Evolutionary conservation across 108 stramenopile genomes (phyloP).

Genomic region (Fragilaria radians): DNA sequence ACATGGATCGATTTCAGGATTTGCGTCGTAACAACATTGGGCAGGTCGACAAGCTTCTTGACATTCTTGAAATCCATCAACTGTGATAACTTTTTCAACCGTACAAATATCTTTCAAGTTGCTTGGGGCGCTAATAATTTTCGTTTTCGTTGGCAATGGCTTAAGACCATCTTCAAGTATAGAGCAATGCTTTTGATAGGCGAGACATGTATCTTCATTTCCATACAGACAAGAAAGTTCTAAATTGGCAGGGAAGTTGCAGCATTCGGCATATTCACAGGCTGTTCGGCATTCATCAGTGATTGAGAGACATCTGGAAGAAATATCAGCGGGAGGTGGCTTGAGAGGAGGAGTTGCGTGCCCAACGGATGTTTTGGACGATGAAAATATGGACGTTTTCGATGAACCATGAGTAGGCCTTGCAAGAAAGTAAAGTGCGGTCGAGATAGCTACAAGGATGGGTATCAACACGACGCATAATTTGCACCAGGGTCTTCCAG

Average conservation of each 20-base stretch:
- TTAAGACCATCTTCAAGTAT: not conserved
- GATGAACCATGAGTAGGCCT: too few relatives aligned
- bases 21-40: constrained; percentile 16
- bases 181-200: constrained; percentile 14
- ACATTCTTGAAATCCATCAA: constrained; percentile 5
- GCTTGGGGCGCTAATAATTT: not conserved
- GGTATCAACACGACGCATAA: not conserved
- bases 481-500: not conserved
- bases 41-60: constrained; percentile 10
- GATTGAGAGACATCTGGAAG: not conserved
- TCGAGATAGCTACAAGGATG: not conserved
- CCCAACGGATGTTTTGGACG: not conserved
- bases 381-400: not conserved
- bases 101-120: constrained; percentile 6
- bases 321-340: not conserved
- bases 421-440: not conserved
- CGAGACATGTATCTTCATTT: constrained; percentile 15
- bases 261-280: constrained; percentile 27
- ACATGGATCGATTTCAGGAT: constrained; percentile 4
- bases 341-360: not conserved
- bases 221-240: constrained; percentile 18
- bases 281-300: constrained; percentile 7
- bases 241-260: constrained; percentile 10
- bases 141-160: not conserved
- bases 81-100: not conserved